Conservation (phyloP, 164 flowering plant species). For the Magnolia kwangsiensis region DNA sequence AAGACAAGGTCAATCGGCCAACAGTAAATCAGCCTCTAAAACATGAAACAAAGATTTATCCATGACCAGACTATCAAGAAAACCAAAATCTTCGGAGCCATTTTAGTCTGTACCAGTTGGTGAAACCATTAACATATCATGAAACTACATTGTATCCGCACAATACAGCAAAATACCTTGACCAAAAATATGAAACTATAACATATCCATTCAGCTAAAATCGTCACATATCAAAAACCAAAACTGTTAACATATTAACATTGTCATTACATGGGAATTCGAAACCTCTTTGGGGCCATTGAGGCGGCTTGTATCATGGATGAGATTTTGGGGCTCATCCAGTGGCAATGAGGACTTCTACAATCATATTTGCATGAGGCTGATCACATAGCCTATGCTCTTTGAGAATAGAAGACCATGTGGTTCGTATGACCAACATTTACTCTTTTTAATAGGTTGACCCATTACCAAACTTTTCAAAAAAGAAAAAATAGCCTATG, state of each 20-base stretch:
- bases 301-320: background rate
- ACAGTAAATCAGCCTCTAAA: background rate
- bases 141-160: background rate
- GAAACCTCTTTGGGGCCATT: background rate
- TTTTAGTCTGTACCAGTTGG: background rate
- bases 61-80: background rate
- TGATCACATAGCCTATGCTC: background rate
- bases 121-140: background rate
- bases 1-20: constrained; percentile 8
- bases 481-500: background rate
- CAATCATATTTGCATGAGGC: background rate
- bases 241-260: background rate
- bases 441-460: no score
- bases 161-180: background rate
- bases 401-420: no score
- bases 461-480: no score
- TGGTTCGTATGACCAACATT: no score
- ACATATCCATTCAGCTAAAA: background rate
- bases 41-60: background rate
- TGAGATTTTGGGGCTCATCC: background rate
- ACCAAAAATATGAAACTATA: background rate
- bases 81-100: no score
- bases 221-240: background rate
- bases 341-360: background rate
- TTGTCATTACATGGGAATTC: background rate